These are phyloP conservation scores for Raddia guianensis DNA, from an alignment of 176 grass and related monocot species.

Conservation along the genomic window DNA sequence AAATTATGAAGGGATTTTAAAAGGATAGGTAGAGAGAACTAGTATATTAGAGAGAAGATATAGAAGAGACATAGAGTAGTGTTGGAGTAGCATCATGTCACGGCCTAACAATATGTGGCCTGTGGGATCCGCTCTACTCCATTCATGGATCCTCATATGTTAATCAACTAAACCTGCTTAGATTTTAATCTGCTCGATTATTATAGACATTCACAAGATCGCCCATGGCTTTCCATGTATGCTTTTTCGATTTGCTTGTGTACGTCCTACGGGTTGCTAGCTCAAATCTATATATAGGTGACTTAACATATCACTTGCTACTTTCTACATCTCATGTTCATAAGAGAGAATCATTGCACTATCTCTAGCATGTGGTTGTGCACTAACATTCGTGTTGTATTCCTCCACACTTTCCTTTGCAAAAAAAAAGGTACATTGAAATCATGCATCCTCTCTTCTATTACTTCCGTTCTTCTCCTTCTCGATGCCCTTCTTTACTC, in stretches of 20 bases:
- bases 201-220: constrained; percentile 11
- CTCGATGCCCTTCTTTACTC: too few species aligned
- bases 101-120: constrained; percentile 32
- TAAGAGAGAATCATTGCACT: too few species aligned
- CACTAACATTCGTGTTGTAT: too few species aligned
- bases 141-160: constrained; percentile 38
- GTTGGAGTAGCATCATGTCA: constrained; percentile 23
- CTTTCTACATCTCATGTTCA: too few species aligned
- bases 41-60: too few species aligned
- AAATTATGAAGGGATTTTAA: too few species aligned
- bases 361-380: too few species aligned
- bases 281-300: constrained; percentile 4
- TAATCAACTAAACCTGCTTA: not conserved
- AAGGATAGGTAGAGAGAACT: too few species aligned
- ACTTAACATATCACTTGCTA: not conserved
- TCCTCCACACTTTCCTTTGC: too few species aligned
- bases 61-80: not conserved
- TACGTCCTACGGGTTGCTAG: not conserved
- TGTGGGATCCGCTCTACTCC: constrained; percentile 27
- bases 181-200: not conserved
- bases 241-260: constrained; percentile 35
- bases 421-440: too few species aligned
- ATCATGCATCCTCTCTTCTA: too few species aligned
- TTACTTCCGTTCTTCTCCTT: too few species aligned
- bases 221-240: not conserved